These are phyloP conservation scores for Kurtzmaniella quercitrusa DNA, from an alignment of 1,139 yeast genomes.

Conservation along the genomic window DNA sequence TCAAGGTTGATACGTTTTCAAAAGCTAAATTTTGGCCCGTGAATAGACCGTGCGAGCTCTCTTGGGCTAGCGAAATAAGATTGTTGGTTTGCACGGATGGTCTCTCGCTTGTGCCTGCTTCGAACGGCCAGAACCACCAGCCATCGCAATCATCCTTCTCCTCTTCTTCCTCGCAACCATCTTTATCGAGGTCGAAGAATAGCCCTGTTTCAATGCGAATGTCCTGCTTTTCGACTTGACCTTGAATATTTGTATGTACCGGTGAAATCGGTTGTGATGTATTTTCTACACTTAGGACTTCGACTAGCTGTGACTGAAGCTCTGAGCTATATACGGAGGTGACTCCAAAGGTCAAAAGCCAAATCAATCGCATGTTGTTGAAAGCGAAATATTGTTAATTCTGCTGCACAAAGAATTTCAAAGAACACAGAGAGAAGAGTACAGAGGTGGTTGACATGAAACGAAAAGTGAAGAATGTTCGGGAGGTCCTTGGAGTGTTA, in stretches of 20 bases:
- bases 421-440: not conserved
- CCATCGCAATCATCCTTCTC: constrained; percentile 9
- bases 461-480: too few species aligned
- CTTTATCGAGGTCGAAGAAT: constrained; percentile 9
- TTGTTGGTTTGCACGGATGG: constrained; percentile 6
- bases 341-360: not conserved
- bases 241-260: not conserved
- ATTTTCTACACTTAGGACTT: not conserved
- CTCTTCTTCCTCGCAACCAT: constrained; percentile 9
- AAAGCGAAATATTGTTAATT: too few species aligned
- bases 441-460: too few species aligned
- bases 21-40: constrained; percentile 1
- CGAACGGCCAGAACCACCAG: constrained; percentile 14
- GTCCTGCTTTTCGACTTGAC: constrained; percentile 5
- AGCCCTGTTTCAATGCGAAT: constrained; percentile 11
- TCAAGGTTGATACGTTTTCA: not conserved
- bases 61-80: constrained; percentile 9
- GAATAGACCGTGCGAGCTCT: constrained; percentile 11
- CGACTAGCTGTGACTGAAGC: not conserved
- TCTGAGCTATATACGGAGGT: not conserved
- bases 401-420: too few species aligned
- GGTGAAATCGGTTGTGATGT: not conserved
- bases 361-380: not conserved
- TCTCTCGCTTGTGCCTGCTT: constrained; percentile 1
- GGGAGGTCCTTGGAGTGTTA: too few species aligned